Evolutionary conservation across 345 rosid genomes (phyloP).

Genomic region (Hirschfeldia incana): DNA sequence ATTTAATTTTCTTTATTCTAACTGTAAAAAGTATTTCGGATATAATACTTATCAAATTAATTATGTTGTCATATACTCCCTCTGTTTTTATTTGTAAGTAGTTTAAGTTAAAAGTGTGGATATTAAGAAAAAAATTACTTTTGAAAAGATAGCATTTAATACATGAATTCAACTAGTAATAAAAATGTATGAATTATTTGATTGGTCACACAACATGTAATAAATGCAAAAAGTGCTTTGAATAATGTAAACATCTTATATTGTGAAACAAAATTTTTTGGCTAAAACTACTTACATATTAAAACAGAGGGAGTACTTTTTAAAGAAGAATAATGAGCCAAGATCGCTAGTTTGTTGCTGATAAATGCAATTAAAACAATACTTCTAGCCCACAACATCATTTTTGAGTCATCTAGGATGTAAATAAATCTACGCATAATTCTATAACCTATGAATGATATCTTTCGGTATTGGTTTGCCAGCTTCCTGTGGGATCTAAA

Average conservation of each 20-base stretch:
- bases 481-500: slow-evolving; percentile 35
- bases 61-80: neutral
- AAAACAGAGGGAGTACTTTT: neutral
- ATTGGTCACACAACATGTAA: no score
- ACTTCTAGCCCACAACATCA: neutral
- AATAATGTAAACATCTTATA: no score
- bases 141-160: no score
- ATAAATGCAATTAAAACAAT: neutral
- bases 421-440: slow-evolving; percentile 10
- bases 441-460: slow-evolving; percentile 13
- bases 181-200: no score
- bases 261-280: no score
- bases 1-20: neutral
- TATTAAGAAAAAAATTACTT: no score
- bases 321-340: neutral
- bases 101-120: no score
- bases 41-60: neutral
- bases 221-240: no score
- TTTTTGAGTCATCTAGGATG: neutral
- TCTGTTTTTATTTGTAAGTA: no score
- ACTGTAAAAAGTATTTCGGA: neutral
- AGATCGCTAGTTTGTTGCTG: neutral
- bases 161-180: no score
- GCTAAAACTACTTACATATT: no score
- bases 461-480: slow-evolving; percentile 2